phyloP scores from a whole-genome alignment of 495 filamentous ascomycete species.

The Parmelia sp. region DNA sequence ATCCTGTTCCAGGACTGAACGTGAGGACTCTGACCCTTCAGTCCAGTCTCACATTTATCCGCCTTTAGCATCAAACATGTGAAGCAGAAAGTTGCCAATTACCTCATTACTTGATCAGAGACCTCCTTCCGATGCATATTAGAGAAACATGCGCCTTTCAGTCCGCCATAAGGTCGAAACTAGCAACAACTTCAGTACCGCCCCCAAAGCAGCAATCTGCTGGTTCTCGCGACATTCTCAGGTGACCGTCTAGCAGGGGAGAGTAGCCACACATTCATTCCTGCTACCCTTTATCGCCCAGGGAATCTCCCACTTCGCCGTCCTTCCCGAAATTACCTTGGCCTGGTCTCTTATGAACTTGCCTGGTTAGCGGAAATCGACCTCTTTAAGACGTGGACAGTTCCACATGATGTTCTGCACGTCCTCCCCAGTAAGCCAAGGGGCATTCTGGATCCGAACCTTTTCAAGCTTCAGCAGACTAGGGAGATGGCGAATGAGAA shows the following conservation, averaged over 20 bases:
- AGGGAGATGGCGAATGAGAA: neutral
- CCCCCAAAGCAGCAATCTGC: neutral
- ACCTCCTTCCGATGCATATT: neutral
- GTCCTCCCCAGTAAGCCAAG: neutral
- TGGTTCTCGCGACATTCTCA: neutral
- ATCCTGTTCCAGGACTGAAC: neutral
- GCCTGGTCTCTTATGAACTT: neutral
- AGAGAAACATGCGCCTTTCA: neutral
- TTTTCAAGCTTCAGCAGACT: slow-evolving; percentile 4
- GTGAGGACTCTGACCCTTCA: neutral
- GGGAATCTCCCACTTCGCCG: neutral
- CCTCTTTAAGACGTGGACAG: neutral
- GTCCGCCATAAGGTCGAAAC: neutral
- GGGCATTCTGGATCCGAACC: neutral
- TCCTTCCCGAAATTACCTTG: neutral
- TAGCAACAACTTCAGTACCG: neutral
- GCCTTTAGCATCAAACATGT: neutral
- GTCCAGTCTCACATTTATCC: neutral
- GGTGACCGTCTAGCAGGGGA: neutral
- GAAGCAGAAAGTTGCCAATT: neutral
- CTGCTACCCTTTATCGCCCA: slow-evolving; percentile 5
- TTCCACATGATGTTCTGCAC: neutral
- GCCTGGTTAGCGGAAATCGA: neutral
- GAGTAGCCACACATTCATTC: neutral
- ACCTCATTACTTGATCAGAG: neutral